phyloP scores from a whole-genome alignment of 164 flowering plant species.

The Paratinospora sagittata region DNA sequence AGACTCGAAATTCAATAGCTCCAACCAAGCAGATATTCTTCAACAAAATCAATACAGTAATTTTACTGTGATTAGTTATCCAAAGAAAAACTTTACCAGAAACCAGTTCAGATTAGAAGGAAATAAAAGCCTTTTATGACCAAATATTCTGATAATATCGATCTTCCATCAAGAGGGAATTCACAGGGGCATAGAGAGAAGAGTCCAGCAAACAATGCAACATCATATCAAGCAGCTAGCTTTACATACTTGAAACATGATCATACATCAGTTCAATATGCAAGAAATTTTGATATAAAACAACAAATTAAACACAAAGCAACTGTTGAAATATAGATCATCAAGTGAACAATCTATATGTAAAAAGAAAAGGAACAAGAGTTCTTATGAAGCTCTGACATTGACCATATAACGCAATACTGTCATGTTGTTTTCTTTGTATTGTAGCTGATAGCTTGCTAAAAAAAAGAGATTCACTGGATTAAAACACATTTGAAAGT shows the following conservation, averaged over 20 bases:
- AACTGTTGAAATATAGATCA: too few species aligned
- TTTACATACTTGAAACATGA: background rate
- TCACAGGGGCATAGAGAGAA: background rate
- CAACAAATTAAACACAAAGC: too few species aligned
- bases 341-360: too few species aligned
- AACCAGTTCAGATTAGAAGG: background rate
- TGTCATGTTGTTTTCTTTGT: background rate
- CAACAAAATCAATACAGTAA: background rate
- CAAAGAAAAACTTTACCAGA: background rate
- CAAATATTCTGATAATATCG: background rate
- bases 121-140: background rate
- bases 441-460: background rate
- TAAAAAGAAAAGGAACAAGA: too few species aligned
- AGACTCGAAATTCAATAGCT: background rate
- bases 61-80: background rate
- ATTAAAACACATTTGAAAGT: background rate
- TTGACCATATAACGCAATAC: too few species aligned
- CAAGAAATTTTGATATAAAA: too few species aligned
- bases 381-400: too few species aligned
- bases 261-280: too few species aligned
- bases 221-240: background rate
- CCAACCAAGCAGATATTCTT: background rate
- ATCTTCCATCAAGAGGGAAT: background rate
- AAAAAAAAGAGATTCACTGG: background rate
- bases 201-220: background rate